phyloP scores from a whole-genome alignment of 2,329 filamentous ascomycete genomes.

The Simplicillium aogashimaense region DNA sequence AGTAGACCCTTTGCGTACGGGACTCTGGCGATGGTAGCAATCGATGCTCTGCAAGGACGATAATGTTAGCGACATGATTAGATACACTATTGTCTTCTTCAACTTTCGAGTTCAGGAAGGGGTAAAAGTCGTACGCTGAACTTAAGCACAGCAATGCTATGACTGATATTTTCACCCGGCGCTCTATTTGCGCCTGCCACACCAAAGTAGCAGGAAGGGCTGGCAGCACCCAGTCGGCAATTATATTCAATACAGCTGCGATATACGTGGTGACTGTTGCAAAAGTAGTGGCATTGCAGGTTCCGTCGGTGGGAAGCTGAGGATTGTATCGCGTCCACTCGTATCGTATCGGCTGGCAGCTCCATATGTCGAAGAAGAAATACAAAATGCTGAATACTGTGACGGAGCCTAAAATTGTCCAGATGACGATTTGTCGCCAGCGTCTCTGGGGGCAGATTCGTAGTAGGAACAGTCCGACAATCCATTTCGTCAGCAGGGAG shows the following conservation, averaged over 20 bases:
- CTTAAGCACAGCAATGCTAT: constrained; percentile 18
- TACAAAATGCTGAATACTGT: constrained; percentile 23
- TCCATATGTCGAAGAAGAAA: constrained; percentile 25
- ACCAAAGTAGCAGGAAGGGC: constrained; percentile 1
- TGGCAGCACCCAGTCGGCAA: constrained; percentile 1
- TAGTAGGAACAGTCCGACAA: constrained; percentile 27
- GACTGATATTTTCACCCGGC: background rate
- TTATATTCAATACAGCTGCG: background rate
- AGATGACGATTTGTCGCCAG: constrained; percentile 24
- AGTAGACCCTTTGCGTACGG: constrained; percentile 27
- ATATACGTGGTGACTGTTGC: constrained; percentile 1
- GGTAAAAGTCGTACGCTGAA: constrained; percentile 21
- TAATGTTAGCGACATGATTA: background rate
- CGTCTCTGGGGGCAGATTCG: constrained; percentile 20
- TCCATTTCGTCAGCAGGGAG: constrained; percentile 26
- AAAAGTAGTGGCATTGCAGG: constrained; percentile 1
- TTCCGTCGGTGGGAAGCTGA: background rate
- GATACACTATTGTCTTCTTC: background rate
- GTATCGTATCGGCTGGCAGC: constrained; percentile 25
- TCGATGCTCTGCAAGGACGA: constrained; percentile 20
- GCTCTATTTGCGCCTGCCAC: constrained; percentile 1
- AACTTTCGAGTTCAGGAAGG: constrained; percentile 4
- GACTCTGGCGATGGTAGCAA: constrained; percentile 31
- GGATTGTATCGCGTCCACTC: constrained; percentile 26
- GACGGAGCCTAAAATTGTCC: constrained; percentile 17